A percentile compares a stretch with the other conserved stretches of the same genome.
phyloP scores from a whole-genome alignment of 176 grass and related monocot genomes.

The Bolboschoenus planiculmis region DNA sequence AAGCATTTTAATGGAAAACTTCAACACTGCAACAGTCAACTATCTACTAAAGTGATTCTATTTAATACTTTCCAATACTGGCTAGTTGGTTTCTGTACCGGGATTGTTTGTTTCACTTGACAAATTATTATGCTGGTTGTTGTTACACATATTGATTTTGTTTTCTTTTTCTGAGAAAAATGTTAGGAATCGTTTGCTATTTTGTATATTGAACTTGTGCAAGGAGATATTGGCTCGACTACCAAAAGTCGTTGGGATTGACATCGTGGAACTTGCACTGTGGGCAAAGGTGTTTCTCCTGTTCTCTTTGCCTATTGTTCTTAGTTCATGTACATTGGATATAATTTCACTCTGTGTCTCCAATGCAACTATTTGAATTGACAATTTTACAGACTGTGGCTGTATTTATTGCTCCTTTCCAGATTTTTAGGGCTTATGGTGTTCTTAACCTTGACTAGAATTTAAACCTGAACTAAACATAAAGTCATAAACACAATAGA shows the following conservation, averaged over 20 bases:
- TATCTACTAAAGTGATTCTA: not conserved
- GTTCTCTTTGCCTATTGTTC: slow-evolving; percentile 11
- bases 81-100: not conserved
- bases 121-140: not conserved
- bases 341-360: not conserved
- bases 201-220: slow-evolving; percentile 93
- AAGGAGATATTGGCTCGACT: slow-evolving; percentile 83
- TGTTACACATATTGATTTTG: not conserved
- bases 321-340: not conserved
- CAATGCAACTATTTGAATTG: not conserved
- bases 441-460: not conserved
- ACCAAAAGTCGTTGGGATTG: slow-evolving; percentile 89
- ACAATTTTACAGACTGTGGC: not conserved
- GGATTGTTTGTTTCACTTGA: not conserved
- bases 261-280: slow-evolving; percentile 95
- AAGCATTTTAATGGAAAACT: not conserved
- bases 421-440: not conserved
- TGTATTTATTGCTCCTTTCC: not conserved
- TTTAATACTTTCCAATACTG: not conserved
- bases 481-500: not conserved
- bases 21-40: not conserved
- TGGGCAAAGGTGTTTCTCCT: slow-evolving; percentile 83
- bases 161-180: slow-evolving; percentile 24
- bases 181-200: slow-evolving; percentile 85
- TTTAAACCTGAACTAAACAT: not conserved